These are phyloP conservation scores for Fusarium stilboides DNA, from an alignment of 2,329 filamentous ascomycete genomes.

Conservation along the genomic window DNA sequence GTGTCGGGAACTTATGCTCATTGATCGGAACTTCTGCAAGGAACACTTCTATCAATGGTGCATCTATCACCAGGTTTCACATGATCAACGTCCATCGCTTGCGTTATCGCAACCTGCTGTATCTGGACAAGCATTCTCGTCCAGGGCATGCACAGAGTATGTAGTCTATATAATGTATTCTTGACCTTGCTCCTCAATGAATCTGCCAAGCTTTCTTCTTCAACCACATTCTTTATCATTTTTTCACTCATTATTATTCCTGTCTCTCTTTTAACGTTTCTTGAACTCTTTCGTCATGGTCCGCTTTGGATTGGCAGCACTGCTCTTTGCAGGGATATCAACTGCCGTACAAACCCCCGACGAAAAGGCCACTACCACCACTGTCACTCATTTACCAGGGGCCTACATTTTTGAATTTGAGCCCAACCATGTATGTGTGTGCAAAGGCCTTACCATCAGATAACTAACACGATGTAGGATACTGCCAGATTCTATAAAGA, in stretches of 20 bases:
- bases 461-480: constrained; percentile 54
- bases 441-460: neutral
- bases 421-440: constrained; percentile 59
- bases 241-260: constrained; percentile 5
- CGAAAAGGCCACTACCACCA: constrained; percentile 7
- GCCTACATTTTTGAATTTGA: constrained; percentile 70
- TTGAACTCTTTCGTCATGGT: constrained; percentile 20
- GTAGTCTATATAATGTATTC: constrained; percentile 17
- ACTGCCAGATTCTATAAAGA: constrained; percentile 41
- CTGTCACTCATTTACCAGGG: constrained; percentile 52
- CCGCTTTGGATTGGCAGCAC: constrained; percentile 28
- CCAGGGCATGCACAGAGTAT: neutral
- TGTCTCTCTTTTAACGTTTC: constrained; percentile 22
- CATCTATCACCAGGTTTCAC: constrained; percentile 1
- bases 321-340: constrained; percentile 39
- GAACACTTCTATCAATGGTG: constrained; percentile 3
- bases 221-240: constrained; percentile 16
- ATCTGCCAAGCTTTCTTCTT: constrained; percentile 17
- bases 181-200: neutral
- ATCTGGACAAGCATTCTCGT: neutral
- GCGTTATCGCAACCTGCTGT: neutral
- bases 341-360: constrained; percentile 13
- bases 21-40: constrained; percentile 4
- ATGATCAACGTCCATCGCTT: neutral
- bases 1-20: constrained; percentile 6